Evolutionary conservation across 495 filamentous ascomycete genomes (phyloP), one percentile per base, ranked within the genome.

Genomic region (Xylaria venustula): DNA sequence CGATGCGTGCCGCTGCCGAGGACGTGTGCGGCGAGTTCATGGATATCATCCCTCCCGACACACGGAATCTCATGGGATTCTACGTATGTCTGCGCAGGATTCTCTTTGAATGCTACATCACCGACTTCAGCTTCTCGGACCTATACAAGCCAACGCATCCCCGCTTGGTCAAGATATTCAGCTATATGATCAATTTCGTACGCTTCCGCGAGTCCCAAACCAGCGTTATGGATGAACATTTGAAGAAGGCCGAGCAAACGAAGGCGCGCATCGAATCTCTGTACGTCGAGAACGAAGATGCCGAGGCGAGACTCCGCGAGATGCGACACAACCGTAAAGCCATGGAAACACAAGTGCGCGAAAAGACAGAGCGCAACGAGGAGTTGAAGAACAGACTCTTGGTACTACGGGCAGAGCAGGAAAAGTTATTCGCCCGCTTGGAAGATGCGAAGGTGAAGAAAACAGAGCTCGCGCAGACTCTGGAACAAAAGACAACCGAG

Each of bases 111-210:
- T 97, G 94, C 70, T 90, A 91, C 41, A 90, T 98, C 62, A 86
- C 85, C 60, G 94, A 98, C 72, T 97, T 98, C 68, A 92, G 87
- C 15, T 96, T 98, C 74, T 84, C 85, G 28, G 94, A 98, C 69
- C 73, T 98, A 6, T 89, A 90, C 62, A 90, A 88, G 74, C 94
- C 94, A 23, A 95, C 91, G 12, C 89, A 91, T 68, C 87, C 87
- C 54, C 88, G 94, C 53, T 83, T 98, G 5, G 87, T 90, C 60
- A 92, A 90, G 74, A 92, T 97, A 60, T 92, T 98, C 67, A 93
- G 89, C 26, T 97, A 97, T 70, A 81, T 98, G 53, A 98, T 98
- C 75, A 98, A 98, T 75, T 98, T 98, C 75, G 92, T 97, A 51
- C 85, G 94, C 49, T 98, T 97, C 76, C 90, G 95, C 62, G 93